Base-by-base conservation (phyloP, 75 land plant species). In the Cunninghamia lanceolata region DNA sequence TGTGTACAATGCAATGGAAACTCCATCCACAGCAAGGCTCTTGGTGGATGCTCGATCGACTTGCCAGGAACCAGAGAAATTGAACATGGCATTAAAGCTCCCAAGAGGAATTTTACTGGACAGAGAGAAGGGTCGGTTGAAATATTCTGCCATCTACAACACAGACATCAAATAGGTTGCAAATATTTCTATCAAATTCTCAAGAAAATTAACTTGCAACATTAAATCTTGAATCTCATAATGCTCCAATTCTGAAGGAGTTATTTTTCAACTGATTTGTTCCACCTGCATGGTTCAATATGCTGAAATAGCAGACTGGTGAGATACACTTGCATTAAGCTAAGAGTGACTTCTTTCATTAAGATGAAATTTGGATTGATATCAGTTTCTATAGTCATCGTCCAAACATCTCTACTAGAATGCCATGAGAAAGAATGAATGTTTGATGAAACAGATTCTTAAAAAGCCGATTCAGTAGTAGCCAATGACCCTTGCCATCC, bases 41-140 rank as follows among this genome's bases (percentile, higher is more conserved):
- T 91, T 91, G 76, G 92, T 91, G 3, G 84, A n/a, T 59, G 88
- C 63, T 53, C 85, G 85, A 86, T 91, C 91, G 0, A 46, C 70
- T 80, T 91, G 88, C 89, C 89, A 89, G 45, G 86, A 85, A 28
- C 92, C 92, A 50, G 90, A 85, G 38, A 91, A 89, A 56, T 73
- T 89, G 76, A 89, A 91, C 91, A 89, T 89, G n/a, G 90, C 74
- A 66, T 89, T 91, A 79, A 91, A 91, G 25, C 83, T 87, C 4
- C 92, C 92, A 68, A 89, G 88, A 34, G 92, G 91, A 32, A 87
- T 76, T 21, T 83, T 87, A 39, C 82, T 91, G 73, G 91, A 38
- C 30, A 91, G 39, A 56, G 63, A 79, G 68, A 88, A 53, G 28
- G 56, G 83, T 38, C 81, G 82, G 71, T 91, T 91, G 88, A 91